Base-by-base conservation (phyloP, 192 early-diverging fungal genomes). In the Pilaira anomala region DNA sequence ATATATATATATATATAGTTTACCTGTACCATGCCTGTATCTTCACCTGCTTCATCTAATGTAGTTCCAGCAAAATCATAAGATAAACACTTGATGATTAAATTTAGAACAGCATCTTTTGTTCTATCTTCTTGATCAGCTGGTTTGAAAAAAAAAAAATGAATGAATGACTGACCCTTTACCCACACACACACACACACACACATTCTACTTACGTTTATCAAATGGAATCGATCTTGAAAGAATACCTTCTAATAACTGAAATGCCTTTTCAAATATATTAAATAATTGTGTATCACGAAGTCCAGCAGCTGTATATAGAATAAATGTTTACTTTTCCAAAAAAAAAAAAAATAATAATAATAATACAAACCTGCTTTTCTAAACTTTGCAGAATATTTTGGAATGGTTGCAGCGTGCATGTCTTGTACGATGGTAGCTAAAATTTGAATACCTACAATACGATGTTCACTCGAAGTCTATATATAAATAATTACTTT, bases 61-160 rank as follows among this genome's bases (percentile, higher is more conserved):
- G 75, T 77, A 62, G 83, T 82, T 44, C 91, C 90, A 39, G 88
- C 88, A 63, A 93, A 93, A 73, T 93, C 91, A 78, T 90, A 93
- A 0, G 73, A 69, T 57, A 93, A 63, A 56, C 91, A 93, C 36
- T 80, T 84, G 19, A 78, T 62, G 46, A 91, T 72, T 29, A 93
- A 76, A 53, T 73, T 68, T 67, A 93, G 67, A 28, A 78, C 69
- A 65, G 71, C 74, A 56, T 85, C 79, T 42, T 81, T 76, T 26
- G 62, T 44, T 24, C 66, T 62, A 18, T 57, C 57, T 19, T 69
- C 78, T 24, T 72, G 65, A 41, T 51, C 72, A 41, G 67, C 59
- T 73, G 57, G 24, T 46, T 8, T 16, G 12, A 30, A 4, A 13
- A 26, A 33, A 14, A 53, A 13, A 50, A 54, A 21, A 29, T 28